phyloP scores from a whole-genome alignment of 257 asterid genomes.

The Salvia miltiorrhiza region DNA sequence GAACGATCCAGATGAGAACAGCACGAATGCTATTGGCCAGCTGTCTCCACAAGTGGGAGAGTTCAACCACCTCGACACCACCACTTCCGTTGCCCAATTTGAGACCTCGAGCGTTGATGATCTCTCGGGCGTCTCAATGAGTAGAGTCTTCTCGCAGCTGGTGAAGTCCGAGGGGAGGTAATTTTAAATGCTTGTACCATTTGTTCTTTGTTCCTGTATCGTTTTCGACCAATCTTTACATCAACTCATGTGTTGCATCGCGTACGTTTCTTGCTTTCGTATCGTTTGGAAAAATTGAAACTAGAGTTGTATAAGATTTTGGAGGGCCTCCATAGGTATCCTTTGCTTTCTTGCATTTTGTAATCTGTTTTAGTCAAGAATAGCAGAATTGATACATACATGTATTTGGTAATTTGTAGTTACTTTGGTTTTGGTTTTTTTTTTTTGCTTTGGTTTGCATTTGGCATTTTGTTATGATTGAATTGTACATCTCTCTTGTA shows the following conservation, averaged over 20 bases:
- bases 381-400: not conserved
- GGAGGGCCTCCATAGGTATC: not conserved
- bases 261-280: not conserved
- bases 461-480: not conserved
- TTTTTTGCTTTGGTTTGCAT: not conserved
- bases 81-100: conserved; percentile 30
- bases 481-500: no score
- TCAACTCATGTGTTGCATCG: not conserved
- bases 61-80: conserved; percentile 27
- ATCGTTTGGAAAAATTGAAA: not conserved
- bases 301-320: not conserved
- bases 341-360: conserved; percentile 3
- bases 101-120: conserved; percentile 48
- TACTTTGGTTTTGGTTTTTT: not conserved
- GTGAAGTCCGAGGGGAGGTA: conserved; percentile 59
- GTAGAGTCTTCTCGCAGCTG: conserved; percentile 64
- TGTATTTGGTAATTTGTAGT: not conserved
- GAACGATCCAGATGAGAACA: conserved; percentile 62
- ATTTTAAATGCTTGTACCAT: not conserved
- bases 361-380: not conserved
- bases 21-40: conserved; percentile 44
- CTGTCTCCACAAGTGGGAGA: conserved; percentile 43
- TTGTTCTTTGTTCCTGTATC: not conserved
- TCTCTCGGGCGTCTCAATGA: conserved; percentile 62
- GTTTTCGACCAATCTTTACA: conserved; percentile 4